Base-by-base conservation (phyloP, 495 filamentous ascomycete genomes). In the Penicillium robsamsonii region DNA sequence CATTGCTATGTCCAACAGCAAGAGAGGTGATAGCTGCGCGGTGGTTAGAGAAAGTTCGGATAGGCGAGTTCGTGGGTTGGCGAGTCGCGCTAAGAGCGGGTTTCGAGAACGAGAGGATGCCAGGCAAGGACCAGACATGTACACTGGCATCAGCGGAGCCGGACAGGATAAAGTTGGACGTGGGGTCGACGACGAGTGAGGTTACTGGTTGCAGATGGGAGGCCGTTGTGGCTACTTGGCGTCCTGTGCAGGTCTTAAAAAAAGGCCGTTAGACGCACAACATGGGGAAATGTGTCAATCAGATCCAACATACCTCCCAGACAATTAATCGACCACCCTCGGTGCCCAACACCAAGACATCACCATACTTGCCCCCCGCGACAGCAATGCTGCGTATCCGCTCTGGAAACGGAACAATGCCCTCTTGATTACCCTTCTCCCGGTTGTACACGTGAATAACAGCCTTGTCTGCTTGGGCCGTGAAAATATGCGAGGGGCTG, bases 361-460 rank as follows among this genome's bases (percentile, higher is more conserved):
- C 80, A 47, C 88, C 86, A 63, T 81, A 67, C 76, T 84, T 70
- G 61, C 79, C 71, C 31, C 77, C 79, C n/a, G 80, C 83, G 20
- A 86, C 68, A 7, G 81, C 75, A 56, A 93, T 70, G 74, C 87
- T 89, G 61, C 81, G 88, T 66, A 94, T 91, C 61, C 87, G 83
- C 72, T 96, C 92, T 7, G 83, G 86, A 57, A 97, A 96, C 3
- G 91, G 88, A 10, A 96, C 84, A 20, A 89, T 78, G 7, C 89
- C 87, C 71, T 97, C 93, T 65, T 95, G 88, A 60, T 88, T 94
- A 15, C 89, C 88, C 45, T 88, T 88, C 52, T 87, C 79, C 46
- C 91, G 81, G 50, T 82, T 89, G 67, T 96, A 97, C 50, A 98
- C 89, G 74, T 97, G 90, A 6, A 98, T 79, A 29, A 95, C 86